phyloP scores from a whole-genome alignment of 2,329 filamentous ascomycete genomes.

The Apiospora aurea region DNA sequence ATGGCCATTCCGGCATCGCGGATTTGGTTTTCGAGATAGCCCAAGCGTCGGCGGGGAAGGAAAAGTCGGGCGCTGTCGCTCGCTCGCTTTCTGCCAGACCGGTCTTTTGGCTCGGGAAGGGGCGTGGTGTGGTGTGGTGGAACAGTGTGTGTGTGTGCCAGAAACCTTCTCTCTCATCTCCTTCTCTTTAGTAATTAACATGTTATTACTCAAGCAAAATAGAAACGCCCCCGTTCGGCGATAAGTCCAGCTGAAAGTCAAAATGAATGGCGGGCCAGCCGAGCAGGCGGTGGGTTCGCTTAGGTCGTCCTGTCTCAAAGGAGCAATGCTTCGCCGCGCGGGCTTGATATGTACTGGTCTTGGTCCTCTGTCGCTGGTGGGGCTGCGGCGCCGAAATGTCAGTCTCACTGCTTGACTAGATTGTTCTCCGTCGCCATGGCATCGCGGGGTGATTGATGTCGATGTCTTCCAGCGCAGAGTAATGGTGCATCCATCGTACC shows the following conservation, averaged over 20 bases:
- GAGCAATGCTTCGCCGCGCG: constrained; percentile 7
- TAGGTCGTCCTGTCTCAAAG: constrained; percentile 10
- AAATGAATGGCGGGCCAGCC: neutral
- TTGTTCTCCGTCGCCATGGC: neutral
- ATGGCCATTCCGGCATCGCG: neutral
- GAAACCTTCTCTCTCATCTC: too few relatives aligned
- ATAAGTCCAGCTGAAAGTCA: constrained; percentile 7
- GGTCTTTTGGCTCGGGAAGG: neutral
- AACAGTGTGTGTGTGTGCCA: neutral
- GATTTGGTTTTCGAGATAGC: neutral
- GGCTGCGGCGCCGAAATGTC: neutral
- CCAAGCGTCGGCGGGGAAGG: constrained; percentile 10
- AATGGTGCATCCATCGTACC: neutral
- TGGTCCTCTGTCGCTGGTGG: neutral
- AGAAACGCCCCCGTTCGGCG: neutral
- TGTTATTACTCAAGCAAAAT: neutral
- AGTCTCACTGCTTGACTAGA: neutral
- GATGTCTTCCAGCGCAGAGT: neutral
- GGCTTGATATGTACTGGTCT: neutral
- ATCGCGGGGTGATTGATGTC: neutral
- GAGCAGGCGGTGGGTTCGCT: constrained; percentile 15
- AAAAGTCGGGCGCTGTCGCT: neutral
- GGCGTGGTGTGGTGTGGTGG: neutral
- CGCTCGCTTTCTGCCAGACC: neutral
- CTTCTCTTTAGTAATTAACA: neutral